These are phyloP conservation scores for Podila clonocystis DNA, from an alignment of 192 early-diverging fungal species.

Conservation along the genomic window DNA sequence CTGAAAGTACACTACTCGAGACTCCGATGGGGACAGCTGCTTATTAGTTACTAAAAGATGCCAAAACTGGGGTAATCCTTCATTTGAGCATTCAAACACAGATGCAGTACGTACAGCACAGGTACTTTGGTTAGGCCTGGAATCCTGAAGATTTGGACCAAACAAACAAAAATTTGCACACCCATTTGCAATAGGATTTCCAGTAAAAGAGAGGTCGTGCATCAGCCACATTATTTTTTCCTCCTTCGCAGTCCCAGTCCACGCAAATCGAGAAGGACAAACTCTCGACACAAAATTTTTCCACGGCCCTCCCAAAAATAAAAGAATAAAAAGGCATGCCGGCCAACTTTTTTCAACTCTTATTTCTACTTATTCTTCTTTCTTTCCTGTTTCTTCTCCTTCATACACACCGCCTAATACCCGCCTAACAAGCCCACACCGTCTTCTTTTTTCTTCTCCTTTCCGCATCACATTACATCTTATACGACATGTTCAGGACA, in stretches of 20 bases:
- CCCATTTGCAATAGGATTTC: too few relatives aligned
- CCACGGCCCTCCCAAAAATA: neutral
- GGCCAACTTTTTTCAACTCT: neutral
- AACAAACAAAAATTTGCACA: too few relatives aligned
- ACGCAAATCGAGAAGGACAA: neutral
- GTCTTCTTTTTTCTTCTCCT: neutral
- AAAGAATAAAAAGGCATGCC: neutral
- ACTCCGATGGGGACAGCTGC: neutral
- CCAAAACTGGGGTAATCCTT: conserved; percentile 12
- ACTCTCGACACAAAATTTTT: conserved; percentile 1
- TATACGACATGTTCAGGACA: conserved; percentile 12
- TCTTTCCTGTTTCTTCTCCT: neutral
- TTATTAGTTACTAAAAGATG: conserved; percentile 11
- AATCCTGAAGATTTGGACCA: too few relatives aligned
- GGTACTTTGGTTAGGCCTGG: too few relatives aligned
- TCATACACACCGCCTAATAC: neutral
- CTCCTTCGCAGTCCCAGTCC: neutral
- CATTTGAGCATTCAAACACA: too few relatives aligned
- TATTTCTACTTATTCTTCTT: neutral
- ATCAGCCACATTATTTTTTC: conserved; percentile 4
- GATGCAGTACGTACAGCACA: too few relatives aligned
- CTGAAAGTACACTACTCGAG: neutral
- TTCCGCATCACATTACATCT: neutral
- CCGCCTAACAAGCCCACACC: neutral
- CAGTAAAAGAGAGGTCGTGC: too few relatives aligned